phyloP scores from a whole-genome alignment of 805 yeast genomes.

The Saccharomycopsis fodiens region DNA sequence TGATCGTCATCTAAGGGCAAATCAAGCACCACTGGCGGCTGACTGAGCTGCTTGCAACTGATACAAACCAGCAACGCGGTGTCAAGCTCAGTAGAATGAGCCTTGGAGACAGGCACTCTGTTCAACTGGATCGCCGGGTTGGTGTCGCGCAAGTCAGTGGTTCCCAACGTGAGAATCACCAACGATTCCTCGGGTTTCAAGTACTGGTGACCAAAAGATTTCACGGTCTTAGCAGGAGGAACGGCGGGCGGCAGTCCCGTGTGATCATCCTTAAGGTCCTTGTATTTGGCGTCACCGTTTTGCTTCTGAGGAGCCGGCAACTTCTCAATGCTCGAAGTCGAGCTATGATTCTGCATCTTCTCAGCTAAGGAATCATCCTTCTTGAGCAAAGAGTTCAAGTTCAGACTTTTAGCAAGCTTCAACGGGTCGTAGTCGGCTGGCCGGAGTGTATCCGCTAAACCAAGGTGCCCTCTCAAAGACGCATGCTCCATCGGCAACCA shows the following conservation, averaged over 20 bases:
- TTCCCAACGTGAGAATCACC: slow-evolving; percentile 77
- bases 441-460: slow-evolving; percentile 53
- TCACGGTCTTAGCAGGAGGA: slow-evolving; percentile 42
- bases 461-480: slow-evolving; percentile 77
- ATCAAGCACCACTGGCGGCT: slow-evolving; percentile 60
- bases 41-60: slow-evolving; percentile 31
- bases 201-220: slow-evolving; percentile 80
- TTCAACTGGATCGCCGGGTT: slow-evolving; percentile 59
- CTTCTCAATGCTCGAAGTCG: slow-evolving; percentile 23
- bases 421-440: slow-evolving; percentile 38
- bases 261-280: not conserved
- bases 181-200: slow-evolving; percentile 57
- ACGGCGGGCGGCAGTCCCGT: not conserved
- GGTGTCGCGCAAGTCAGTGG: slow-evolving; percentile 64
- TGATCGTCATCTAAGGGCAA: slow-evolving; percentile 70
- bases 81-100: slow-evolving; percentile 76
- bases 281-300: not conserved
- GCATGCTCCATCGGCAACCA: slow-evolving; percentile 99
- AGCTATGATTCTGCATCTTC: slow-evolving; percentile 1
- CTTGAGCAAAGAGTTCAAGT: slow-evolving; percentile 17
- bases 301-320: slow-evolving; percentile 18
- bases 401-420: slow-evolving; percentile 14
- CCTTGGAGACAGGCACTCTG: slow-evolving; percentile 66
- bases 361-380: not conserved
- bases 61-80: slow-evolving; percentile 77